These are phyloP conservation scores for Talaromyces nanjingensis DNA, from an alignment of 495 filamentous ascomycete genomes.

Conservation along the genomic window DNA sequence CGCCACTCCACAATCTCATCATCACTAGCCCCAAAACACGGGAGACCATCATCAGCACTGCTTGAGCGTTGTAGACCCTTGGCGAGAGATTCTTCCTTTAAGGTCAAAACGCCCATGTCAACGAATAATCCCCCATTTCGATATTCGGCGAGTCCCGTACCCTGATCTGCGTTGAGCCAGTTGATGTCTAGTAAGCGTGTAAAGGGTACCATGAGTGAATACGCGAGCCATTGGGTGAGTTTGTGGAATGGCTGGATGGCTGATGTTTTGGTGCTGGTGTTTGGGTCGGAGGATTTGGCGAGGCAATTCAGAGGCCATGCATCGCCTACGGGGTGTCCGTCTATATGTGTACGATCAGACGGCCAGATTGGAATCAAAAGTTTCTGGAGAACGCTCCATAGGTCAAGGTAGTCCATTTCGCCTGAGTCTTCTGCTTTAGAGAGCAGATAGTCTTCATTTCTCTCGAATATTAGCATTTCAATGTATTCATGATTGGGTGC, in stretches of 20 bases:
- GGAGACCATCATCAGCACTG: background rate
- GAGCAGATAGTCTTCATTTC: constrained; percentile 40
- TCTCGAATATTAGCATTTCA: background rate
- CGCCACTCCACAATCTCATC: constrained; percentile 89
- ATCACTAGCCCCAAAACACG: background rate
- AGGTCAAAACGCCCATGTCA: constrained; percentile 65
- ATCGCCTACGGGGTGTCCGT: constrained; percentile 47
- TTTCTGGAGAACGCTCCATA: constrained; percentile 47
- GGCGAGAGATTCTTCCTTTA: background rate
- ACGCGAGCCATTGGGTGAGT: constrained; percentile 83
- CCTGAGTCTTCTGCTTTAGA: constrained; percentile 1
- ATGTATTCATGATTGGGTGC: background rate
- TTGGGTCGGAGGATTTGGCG: constrained; percentile 7
- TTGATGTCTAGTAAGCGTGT: constrained; percentile 65
- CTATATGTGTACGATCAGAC: constrained; percentile 42
- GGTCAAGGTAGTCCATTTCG: constrained; percentile 23
- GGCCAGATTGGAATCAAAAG: constrained; percentile 50
- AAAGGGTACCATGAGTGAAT: constrained; percentile 87
- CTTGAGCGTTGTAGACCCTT: background rate
- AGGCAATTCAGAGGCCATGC: constrained; percentile 44
- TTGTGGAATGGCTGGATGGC: constrained; percentile 65
- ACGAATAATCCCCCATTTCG: constrained; percentile 81
- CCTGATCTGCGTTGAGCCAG: constrained; percentile 68
- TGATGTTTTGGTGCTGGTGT: constrained; percentile 9
- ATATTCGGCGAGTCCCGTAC: constrained; percentile 84